Evolutionary conservation across 192 early-diverging fungal genomes (phyloP).

Genomic region (Rhizoclosmatium sp.): DNA sequence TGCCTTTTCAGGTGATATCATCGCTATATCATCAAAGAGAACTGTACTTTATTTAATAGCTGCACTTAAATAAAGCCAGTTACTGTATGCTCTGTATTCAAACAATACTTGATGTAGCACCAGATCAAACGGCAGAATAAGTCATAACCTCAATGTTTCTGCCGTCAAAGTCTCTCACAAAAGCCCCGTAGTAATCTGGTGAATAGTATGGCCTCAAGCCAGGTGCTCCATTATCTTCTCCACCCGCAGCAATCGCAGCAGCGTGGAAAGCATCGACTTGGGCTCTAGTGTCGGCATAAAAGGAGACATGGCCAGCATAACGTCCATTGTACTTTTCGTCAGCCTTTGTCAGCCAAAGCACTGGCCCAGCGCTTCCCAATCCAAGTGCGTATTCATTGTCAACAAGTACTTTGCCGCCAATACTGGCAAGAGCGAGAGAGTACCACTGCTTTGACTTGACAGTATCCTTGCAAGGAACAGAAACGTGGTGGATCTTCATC

Average conservation of each 20-base stretch:
- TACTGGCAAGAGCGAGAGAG: neutral
- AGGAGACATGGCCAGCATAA: neutral
- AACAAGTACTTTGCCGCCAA: neutral
- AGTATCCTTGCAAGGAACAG: neutral
- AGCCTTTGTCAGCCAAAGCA: neutral
- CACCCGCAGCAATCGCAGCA: constrained; percentile 41
- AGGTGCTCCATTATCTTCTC: constrained; percentile 41
- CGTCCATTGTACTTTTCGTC: neutral
- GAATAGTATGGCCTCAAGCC: constrained; percentile 36
- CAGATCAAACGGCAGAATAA: neutral
- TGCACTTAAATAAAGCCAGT: too few relatives aligned
- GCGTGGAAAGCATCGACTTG: constrained; percentile 37
- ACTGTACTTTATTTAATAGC: too few relatives aligned
- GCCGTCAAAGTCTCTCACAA: constrained; percentile 41
- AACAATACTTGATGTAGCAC: too few relatives aligned
- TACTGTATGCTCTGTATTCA: too few relatives aligned
- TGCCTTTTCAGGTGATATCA: too few relatives aligned
- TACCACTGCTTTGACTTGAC: constrained; percentile 8
- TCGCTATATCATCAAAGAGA: too few relatives aligned
- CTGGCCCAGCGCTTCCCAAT: neutral
- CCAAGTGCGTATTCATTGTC: neutral
- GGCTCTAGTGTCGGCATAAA: neutral
- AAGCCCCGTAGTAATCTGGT: constrained; percentile 40
- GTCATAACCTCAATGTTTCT: constrained; percentile 34
- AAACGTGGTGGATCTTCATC: constrained; percentile 9